Evolutionary conservation across 805 yeast species (phyloP), one percentile per base, ranked within the genome.

Genomic region (Kluyveromyces aestuarii): DNA sequence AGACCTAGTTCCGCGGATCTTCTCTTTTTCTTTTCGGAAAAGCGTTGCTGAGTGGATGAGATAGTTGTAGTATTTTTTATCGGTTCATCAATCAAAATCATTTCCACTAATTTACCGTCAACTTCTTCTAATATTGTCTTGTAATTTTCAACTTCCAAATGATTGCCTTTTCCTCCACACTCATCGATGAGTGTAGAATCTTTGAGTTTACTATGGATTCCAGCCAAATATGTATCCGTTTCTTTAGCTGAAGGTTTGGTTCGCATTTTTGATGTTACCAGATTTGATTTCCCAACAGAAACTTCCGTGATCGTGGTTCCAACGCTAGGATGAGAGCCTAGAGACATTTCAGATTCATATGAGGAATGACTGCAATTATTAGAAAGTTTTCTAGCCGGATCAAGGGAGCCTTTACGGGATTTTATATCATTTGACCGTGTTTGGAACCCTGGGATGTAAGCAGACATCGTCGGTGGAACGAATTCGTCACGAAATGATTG

Each of bases 361-460:
- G 61, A 55, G 2, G 57, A 50, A 14, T 52, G 45, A 53, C 67
- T 62, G 6, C 9, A 57, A n/a, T 53, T 47, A 30, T 58, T 60
- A 6, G 66, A 64, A 16, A 60, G 42, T 38, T 58, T 57, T 37
- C 64, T 52, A 18, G 56, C 47, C 0, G 65, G 63, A n/a, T 60
- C 56, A 27, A 57, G 40, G 6, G 47, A 37, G 38, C 41, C 48
- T 35, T 40, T 17, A 39, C 19, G 44, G 6, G 42, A 33, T 27
- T 3, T 30, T 30, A 13, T 30, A 30, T 30, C 14, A 10, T 11
- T 11, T 11, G 35, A 30, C 4, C 14, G 14, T 30, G 35, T 13
- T 11, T 30, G 35, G 7, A 30, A 30, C 14, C 35, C 35, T 5
- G 35, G 35, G 11, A 30, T 10, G 35, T 11, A 30, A 11, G 35